Evolutionary conservation across 345 rosid genomes (phyloP).

Genomic region (Sonneratia alba): DNA sequence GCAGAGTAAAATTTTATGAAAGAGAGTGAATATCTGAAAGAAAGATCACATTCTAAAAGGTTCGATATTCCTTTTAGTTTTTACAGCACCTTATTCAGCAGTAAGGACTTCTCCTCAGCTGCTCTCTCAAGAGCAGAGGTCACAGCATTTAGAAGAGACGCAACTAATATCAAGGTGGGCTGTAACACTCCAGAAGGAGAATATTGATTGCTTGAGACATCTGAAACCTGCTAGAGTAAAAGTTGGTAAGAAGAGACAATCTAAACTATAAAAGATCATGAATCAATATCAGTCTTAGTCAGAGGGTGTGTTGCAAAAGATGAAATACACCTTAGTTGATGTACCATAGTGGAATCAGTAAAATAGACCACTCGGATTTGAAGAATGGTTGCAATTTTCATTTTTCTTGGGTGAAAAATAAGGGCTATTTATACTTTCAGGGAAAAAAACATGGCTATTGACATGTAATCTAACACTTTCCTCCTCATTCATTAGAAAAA

Average conservation of each 20-base stretch:
- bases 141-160: constrained; percentile 57
- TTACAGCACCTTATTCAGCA: constrained; percentile 58
- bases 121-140: constrained; percentile 71
- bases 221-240: constrained; percentile 41
- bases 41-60: not conserved
- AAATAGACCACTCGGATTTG: not conserved
- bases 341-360: not conserved
- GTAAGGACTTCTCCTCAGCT: constrained; percentile 73
- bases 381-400: not conserved
- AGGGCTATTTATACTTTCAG: not conserved
- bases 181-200: constrained; percentile 44
- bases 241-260: not conserved
- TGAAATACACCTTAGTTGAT: not conserved
- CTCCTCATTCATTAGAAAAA: not conserved
- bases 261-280: not conserved
- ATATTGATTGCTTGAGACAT: constrained; percentile 27
- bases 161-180: constrained; percentile 55
- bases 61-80: not conserved
- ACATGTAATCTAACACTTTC: not conserved
- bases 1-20: constrained; percentile 13
- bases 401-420: not conserved
- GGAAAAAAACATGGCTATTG: not conserved
- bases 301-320: not conserved
- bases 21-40: not conserved
- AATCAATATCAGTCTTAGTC: not conserved